phyloP scores from a whole-genome alignment of 345 rosid species.

The Lagerstroemia speciosa region DNA sequence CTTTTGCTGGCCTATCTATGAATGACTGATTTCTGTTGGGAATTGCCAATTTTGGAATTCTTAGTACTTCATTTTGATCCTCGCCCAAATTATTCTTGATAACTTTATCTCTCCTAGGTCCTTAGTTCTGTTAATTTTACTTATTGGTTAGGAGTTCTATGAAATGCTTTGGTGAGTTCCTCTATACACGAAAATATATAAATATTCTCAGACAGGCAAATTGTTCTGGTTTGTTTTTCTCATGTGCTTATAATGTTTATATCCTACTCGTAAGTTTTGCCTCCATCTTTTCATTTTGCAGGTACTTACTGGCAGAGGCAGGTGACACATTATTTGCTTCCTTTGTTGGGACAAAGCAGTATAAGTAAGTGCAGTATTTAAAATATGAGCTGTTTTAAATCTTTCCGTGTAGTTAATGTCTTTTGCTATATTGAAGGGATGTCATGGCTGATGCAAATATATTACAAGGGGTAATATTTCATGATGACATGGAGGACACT shows the following conservation, averaged over 20 bases:
- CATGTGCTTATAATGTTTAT: background rate
- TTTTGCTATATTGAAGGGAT: slow-evolving; percentile 49
- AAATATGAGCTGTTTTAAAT: background rate
- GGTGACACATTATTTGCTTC: slow-evolving; percentile 96
- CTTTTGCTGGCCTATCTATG: background rate
- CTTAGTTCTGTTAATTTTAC: background rate
- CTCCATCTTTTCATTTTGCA: slow-evolving; percentile 17
- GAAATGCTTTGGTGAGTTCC: background rate
- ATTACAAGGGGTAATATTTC: slow-evolving; percentile 88
- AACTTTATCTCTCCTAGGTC: background rate
- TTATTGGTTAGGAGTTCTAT: background rate
- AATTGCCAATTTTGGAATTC: background rate
- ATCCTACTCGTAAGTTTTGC: background rate
- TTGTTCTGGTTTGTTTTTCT: background rate
- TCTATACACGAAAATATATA: background rate
- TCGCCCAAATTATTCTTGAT: background rate
- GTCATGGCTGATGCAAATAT: slow-evolving; percentile 87
- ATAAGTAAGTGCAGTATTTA: slow-evolving; percentile 49
- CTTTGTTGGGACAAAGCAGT: slow-evolving; percentile 88
- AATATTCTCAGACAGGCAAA: background rate
- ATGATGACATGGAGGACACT: slow-evolving; percentile 58
- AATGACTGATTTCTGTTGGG: too few species aligned
- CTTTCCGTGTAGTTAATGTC: background rate
- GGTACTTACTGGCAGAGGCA: slow-evolving; percentile 90
- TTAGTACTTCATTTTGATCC: background rate